Conservation (phyloP, 176 grass and related monocot species). For the Triticum timopheevii region DNA sequence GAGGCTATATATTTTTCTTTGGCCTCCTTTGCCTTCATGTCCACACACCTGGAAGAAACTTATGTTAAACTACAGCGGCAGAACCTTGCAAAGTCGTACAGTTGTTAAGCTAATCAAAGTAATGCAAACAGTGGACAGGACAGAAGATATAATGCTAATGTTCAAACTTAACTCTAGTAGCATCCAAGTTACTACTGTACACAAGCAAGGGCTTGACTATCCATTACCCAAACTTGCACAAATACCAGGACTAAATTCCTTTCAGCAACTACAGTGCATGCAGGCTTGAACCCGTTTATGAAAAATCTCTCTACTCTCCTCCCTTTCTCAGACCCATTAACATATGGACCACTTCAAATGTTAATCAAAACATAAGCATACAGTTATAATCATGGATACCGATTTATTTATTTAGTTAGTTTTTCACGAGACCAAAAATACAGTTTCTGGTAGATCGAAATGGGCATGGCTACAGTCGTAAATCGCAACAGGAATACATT, state of each 20-base stretch:
- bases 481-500: not conserved
- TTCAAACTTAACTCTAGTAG: constrained; percentile 5
- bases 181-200: not conserved
- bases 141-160: not conserved
- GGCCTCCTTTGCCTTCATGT: constrained; percentile 71
- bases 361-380: not conserved
- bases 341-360: not conserved
- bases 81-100: not conserved
- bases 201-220: not conserved
- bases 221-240: not conserved
- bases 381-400: not conserved
- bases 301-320: not conserved
- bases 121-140: not conserved
- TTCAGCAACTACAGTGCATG: not conserved
- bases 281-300: not conserved
- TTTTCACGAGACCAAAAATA: not conserved
- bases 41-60: constrained; percentile 48
- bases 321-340: not conserved
- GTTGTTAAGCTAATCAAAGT: constrained; percentile 3
- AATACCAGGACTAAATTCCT: not conserved
- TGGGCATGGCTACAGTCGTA: not conserved
- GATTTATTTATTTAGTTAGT: not conserved
- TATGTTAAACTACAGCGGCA: not conserved
- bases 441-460: constrained; percentile 1
- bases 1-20: constrained; percentile 65